Percentiles rank a stretch among this genome's conserved stretches.
Conservation (phyloP, 192 early-diverging fungal genomes). For the Allomyces javanicus region DNA sequence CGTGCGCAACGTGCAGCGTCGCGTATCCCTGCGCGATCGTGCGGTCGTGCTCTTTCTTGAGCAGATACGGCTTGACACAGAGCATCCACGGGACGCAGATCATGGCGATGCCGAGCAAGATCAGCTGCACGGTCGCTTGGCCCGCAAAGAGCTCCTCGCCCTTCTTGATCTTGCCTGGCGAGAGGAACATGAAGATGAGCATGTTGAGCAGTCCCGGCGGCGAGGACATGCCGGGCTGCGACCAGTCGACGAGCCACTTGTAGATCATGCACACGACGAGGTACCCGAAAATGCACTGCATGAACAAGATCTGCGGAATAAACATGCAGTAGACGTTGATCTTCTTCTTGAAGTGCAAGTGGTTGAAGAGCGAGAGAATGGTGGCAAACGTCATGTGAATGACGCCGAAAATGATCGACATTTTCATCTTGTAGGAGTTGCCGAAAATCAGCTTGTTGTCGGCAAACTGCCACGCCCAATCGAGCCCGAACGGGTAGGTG, state of each 20-base stretch:
- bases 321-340: constrained; percentile 69
- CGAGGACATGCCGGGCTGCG: constrained; percentile 37
- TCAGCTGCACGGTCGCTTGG: constrained; percentile 62
- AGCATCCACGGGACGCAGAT: constrained; percentile 96
- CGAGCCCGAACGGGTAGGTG: constrained; percentile 65
- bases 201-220: constrained; percentile 92
- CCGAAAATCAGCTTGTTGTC: constrained; percentile 87
- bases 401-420: constrained; percentile 87
- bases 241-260: constrained; percentile 92
- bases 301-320: constrained; percentile 84
- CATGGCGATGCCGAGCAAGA: constrained; percentile 63
- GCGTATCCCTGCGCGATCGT: constrained; percentile 55
- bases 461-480: constrained; percentile 76
- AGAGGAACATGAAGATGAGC: constrained; percentile 97
- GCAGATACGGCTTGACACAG: constrained; percentile 69
- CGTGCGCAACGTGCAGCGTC: constrained; percentile 23
- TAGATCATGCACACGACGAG: constrained; percentile 71
- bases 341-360: constrained; percentile 66
- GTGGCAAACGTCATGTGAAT: constrained; percentile 95
- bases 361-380: constrained; percentile 71
- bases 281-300: constrained; percentile 90
- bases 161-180: constrained; percentile 56
- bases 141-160: constrained; percentile 61
- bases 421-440: constrained; percentile 99
- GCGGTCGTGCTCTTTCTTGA: constrained; percentile 62